These are phyloP conservation scores for Polygonum aviculare DNA, from an alignment of 148 eudicot genomes.

Conservation along the genomic window DNA sequence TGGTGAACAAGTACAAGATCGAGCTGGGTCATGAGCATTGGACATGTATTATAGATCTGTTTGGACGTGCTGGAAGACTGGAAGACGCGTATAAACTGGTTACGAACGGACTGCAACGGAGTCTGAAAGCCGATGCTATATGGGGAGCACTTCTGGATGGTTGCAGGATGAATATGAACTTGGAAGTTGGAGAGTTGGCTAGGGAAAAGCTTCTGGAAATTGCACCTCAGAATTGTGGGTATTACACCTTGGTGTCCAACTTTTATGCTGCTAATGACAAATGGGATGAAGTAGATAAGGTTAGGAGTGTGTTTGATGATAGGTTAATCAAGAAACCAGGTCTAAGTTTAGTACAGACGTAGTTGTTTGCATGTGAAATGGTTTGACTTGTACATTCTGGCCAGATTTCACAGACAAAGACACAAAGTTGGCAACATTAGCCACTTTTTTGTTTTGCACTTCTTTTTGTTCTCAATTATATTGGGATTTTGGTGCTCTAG, in stretches of 20 bases:
- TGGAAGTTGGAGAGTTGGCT: conserved; percentile 28
- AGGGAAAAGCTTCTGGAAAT: conserved; percentile 18
- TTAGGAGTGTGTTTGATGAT: conserved; percentile 22
- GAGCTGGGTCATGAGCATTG: conserved; percentile 33
- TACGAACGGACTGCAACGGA: not conserved
- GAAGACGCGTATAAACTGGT: conserved; percentile 28
- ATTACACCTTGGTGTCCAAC: conserved; percentile 26
- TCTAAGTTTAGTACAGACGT: conserved; percentile 17
- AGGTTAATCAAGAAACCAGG: conserved; percentile 25
- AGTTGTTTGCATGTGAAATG: not conserved
- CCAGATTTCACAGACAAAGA: no score
- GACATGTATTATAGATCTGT: conserved; percentile 37
- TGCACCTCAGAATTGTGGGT: conserved; percentile 27
- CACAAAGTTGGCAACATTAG: no score
- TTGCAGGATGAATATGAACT: conserved; percentile 27
- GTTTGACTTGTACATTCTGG: not conserved
- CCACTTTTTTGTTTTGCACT: no score
- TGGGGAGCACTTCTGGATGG: conserved; percentile 38
- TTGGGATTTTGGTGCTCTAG: no score
- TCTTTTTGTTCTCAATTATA: no score
- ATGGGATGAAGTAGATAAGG: conserved; percentile 29
- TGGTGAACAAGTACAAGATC: conserved; percentile 23
- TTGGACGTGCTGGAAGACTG: conserved; percentile 32
- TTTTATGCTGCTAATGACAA: conserved; percentile 27
- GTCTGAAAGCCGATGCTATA: conserved; percentile 14